Evolutionary conservation across 139 green algal genomes (phyloP).

Genomic region (Ettlia oleoabundans): DNA sequence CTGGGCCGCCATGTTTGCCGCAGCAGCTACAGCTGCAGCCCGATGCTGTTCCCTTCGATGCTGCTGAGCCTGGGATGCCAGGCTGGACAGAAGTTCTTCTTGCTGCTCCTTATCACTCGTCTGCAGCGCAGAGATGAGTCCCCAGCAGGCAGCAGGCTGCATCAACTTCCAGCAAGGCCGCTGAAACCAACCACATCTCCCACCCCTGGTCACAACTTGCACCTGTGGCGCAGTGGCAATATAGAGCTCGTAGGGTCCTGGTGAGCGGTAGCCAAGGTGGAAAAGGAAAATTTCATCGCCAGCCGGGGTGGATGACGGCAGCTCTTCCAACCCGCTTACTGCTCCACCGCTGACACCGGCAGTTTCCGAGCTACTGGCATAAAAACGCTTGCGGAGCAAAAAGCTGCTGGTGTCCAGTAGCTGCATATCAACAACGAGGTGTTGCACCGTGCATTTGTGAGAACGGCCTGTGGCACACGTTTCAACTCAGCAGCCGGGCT

Average conservation of each 20-base stretch:
- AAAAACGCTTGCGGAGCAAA: constrained; percentile 10
- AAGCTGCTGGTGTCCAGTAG: constrained; percentile 22
- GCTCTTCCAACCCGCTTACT: not conserved
- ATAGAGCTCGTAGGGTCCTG: constrained; percentile 29
- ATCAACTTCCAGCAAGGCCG: no score
- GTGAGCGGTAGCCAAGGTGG: constrained; percentile 13
- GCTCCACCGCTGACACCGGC: not conserved
- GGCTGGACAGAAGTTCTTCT: not conserved
- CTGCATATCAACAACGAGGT: not conserved
- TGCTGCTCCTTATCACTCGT: constrained; percentile 28
- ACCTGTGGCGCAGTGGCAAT: constrained; percentile 17
- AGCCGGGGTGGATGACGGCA: not conserved
- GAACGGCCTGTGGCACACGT: not conserved
- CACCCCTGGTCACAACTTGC: not conserved
- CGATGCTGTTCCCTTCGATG: not conserved
- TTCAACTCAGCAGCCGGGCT: not conserved
- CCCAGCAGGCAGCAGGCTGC: no score
- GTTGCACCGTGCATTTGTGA: no score
- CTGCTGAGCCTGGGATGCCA: not conserved
- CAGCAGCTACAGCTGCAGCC: not conserved
- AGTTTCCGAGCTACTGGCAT: no score
- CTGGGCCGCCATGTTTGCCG: not conserved
- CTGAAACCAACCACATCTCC: no score
- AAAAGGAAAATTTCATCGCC: constrained; percentile 36
- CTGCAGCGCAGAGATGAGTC: no score